A percentile compares a stretch with the other conserved stretches of the same genome.
Evolutionary conservation across 768 basidiomycete species (phyloP).

Genomic region (Leccinellum rugosiceps): DNA sequence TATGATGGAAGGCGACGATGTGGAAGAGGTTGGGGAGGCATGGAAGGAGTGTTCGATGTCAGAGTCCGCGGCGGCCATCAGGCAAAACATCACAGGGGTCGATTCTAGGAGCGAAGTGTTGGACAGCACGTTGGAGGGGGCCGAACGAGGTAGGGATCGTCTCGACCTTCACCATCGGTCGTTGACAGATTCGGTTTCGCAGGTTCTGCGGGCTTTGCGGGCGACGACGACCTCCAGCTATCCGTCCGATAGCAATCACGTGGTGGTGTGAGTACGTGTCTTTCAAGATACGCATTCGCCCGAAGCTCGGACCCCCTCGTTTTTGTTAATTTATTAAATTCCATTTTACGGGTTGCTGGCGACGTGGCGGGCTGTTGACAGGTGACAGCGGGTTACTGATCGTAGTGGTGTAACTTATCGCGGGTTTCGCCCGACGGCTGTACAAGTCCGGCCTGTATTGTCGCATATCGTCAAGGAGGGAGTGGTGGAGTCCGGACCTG

Average conservation of each 20-base stretch:
- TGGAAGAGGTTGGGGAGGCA: not conserved
- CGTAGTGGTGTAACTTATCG: not conserved
- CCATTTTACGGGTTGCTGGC: not conserved
- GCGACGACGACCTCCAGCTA: not conserved
- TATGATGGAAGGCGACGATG: not conserved
- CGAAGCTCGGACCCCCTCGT: not conserved
- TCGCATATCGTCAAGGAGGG: not conserved
- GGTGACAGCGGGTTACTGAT: not conserved
- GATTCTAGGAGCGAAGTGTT: not conserved
- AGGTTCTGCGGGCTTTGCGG: not conserved
- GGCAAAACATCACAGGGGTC: not conserved
- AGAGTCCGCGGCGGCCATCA: not conserved
- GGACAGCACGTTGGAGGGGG: not conserved
- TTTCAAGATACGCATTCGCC: not conserved
- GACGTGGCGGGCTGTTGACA: not conserved
- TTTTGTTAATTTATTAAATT: not conserved
- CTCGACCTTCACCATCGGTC: not conserved
- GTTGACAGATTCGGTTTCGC: not conserved
- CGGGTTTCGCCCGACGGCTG: not conserved
- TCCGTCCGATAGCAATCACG: not conserved
- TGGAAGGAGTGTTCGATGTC: not conserved
- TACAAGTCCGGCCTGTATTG: not conserved
- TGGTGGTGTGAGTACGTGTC: not conserved
- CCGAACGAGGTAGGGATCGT: not conserved
- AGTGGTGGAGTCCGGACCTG: not conserved